Evolutionary conservation across 1,284 basidiomycete genomes (phyloP), one percentile per base, ranked within the genome.

Genomic region (Irpex sp.): DNA sequence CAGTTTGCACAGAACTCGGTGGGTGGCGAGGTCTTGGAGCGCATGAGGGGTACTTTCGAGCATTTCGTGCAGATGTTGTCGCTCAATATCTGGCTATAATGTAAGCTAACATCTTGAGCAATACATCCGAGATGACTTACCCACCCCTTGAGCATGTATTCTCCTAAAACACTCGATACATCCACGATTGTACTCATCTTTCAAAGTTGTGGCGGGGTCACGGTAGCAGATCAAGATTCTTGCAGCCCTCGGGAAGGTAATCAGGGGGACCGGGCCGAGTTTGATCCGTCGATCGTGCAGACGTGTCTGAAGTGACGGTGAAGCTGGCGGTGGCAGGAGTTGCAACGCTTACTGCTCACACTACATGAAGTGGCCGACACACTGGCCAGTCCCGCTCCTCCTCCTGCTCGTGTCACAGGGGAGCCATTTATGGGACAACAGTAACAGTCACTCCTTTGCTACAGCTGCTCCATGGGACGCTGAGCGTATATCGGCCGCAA

Each of bases 121-220:
- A 49, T 65, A n/a, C n/a, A 67, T 17, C 15, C 19, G 15, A 46
- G 26, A 5, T 36, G 8, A 67, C 81, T 62, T 67, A 89, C 90
- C 90, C 90, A 93, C 66, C 91, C 90, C 71, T 84, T 86, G 66
- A 92, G 78, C 83, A 93, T 86, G 65, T 85, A 89, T 68, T 88
- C 83, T 5, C 88, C 88, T 15, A 92, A 78, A 56, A 77, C 81
- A 63, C 76, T 77, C 26, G 89, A 84, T 8, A 88, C 80, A 69
- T 88, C 82, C 51, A 78, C 71, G 49, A 85, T 74, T n/a, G 75
- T 78, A 58, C 78, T 77, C 85, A 89, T 87, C 21, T 55, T 55
- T 21, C 13, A 13, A 35, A 15, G 53, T 21, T 31, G 50, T 8
- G 13, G 53, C 13, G 9, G 13, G 49, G 49, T 51, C 3, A 17